These are phyloP conservation scores for Xerocomellus amylosporus DNA, from an alignment of 768 basidiomycete species.

Conservation along the genomic window DNA sequence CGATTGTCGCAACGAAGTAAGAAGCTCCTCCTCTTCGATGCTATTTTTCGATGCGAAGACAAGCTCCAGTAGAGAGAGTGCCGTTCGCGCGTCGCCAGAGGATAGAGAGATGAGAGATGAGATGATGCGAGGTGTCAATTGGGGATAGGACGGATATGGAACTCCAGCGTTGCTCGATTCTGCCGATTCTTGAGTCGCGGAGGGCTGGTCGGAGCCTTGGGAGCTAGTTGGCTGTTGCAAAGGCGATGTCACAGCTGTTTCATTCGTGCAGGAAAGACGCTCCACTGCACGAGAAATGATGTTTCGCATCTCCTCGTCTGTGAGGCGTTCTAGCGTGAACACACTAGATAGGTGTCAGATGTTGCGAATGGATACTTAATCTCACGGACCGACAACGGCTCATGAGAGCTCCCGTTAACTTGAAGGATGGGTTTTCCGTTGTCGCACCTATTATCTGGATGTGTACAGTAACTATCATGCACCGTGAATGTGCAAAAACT, in stretches of 20 bases:
- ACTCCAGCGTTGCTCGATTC: constrained; percentile 8
- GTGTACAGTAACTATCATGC: background rate
- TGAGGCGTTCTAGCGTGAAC: constrained; percentile 66
- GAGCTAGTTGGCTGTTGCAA: constrained; percentile 14
- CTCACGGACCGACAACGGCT: constrained; percentile 68
- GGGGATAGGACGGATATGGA: constrained; percentile 31
- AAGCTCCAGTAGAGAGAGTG: constrained; percentile 74
- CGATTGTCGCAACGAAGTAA: constrained; percentile 58
- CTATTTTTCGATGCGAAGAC: constrained; percentile 46
- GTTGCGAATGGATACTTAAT: background rate
- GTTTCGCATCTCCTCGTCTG: constrained; percentile 54
- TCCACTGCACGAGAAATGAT: constrained; percentile 57
- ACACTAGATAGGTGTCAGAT: constrained; percentile 49
- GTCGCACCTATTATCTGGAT: constrained; percentile 73
- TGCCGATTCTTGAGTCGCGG: constrained; percentile 18
- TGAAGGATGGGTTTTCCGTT: constrained; percentile 89
- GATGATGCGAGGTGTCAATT: constrained; percentile 47
- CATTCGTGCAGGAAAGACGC: constrained; percentile 28
- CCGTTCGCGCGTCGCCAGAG: constrained; percentile 72
- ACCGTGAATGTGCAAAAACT: background rate
- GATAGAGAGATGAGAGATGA: constrained; percentile 52
- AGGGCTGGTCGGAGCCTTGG: constrained; percentile 18
- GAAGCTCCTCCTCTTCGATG: constrained; percentile 47
- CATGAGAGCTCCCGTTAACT: constrained; percentile 66
- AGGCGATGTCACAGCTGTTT: background rate